phyloP scores from a whole-genome alignment of 2,329 filamentous ascomycete genomes.

The Xylaria multiplex region DNA sequence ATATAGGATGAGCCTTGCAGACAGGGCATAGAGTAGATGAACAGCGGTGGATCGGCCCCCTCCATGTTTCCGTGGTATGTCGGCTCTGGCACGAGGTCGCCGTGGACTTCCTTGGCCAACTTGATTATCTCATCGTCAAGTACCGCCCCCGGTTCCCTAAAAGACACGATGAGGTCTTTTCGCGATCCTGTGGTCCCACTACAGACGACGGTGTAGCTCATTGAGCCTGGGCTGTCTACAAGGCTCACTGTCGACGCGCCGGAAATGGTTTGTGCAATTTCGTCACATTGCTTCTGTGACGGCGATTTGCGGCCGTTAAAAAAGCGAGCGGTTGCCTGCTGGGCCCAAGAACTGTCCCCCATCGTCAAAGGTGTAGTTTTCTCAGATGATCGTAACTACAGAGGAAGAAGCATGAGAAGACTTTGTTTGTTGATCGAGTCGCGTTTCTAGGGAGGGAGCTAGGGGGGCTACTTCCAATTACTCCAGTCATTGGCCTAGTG shows the following conservation, averaged over 20 bases:
- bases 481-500: neutral
- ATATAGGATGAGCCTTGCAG: conserved; percentile 43
- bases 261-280: conserved; percentile 27
- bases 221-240: conserved; percentile 45
- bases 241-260: conserved; percentile 37
- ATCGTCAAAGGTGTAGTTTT: conserved; percentile 27
- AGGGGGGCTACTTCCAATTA: neutral
- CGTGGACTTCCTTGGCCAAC: conserved; percentile 44
- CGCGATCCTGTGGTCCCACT: conserved; percentile 1
- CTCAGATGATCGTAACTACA: neutral
- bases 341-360: conserved; percentile 22
- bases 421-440: neutral
- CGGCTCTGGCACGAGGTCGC: conserved; percentile 43
- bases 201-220: conserved; percentile 47
- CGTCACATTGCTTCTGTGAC: conserved; percentile 41
- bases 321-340: conserved; percentile 25
- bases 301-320: conserved; percentile 41
- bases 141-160: conserved; percentile 31
- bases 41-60: conserved; percentile 43
- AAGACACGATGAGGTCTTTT: conserved; percentile 33
- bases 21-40: conserved; percentile 38
- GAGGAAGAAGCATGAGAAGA: neutral
- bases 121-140: conserved; percentile 36
- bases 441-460: neutral
- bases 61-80: conserved; percentile 41